Base-by-base conservation (phyloP, 176 grass and related monocot genomes). In the Carex cristatella region DNA sequence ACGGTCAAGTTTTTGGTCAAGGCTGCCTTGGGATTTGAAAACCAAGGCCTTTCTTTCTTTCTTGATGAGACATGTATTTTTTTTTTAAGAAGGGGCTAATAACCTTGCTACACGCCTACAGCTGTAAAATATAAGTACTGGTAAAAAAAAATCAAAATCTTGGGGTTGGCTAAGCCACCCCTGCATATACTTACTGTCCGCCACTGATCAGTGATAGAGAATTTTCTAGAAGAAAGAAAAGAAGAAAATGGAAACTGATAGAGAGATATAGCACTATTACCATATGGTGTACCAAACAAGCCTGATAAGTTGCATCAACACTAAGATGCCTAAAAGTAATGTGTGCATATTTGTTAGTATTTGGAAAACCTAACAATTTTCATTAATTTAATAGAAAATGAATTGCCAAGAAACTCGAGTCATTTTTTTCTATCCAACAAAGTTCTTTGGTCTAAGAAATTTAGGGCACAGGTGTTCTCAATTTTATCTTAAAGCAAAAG, bases 401-500 rank as follows among this genome's bases (percentile, higher is more conserved):
- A 51, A 73, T 4, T 65, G 46, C 12, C 18, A 2, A 64, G 66
- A 40, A 61, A 31, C 4, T 5, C 14, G 1, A 55, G 1, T 15
- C 2, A 28, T 32, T 64, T 5, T 73, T 61, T 49, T 78, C 7
- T 30, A 44, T 11, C 3, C 60, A 63, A 38, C 46, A 53, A 33
- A 18, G 10, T 23, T 62, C 37, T 19, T 28, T 83, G 65, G 61
- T 2, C 42, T 10, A 69, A 66, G 32, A n/a, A 64, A 77, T 63
- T 56, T 80, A 75, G 61, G 83, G 89, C 16, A 63, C 85, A 54
- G 85, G 82, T 69, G 87, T 85, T 90, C 70, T 91, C 86, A 84
- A 27, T 84, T 23, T 40, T 89, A 83, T 86, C 92, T 90, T 90
- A 58, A 91, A 89, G 87, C 89, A 78, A 89, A 94, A 86, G 89